Conservation (phyloP, 1,139 yeast genomes). For the Debaryomyces sp. region DNA sequence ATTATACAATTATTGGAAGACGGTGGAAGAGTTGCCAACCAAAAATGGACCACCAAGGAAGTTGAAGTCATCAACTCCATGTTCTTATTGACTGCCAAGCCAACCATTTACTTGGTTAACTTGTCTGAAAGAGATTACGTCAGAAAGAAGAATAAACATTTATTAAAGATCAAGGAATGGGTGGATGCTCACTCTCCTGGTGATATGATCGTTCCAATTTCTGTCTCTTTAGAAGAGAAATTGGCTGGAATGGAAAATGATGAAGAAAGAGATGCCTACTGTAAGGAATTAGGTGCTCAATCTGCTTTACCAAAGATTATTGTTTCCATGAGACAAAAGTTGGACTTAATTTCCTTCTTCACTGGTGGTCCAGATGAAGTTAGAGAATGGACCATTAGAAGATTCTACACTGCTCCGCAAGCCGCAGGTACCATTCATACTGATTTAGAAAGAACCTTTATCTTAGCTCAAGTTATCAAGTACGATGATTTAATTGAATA, state of each 20-base stretch:
- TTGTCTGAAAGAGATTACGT: constrained; percentile 91
- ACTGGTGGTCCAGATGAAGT: constrained; percentile 87
- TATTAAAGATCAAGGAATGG: constrained; percentile 94
- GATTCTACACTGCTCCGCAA: constrained; percentile 82
- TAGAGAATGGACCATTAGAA: constrained; percentile 89
- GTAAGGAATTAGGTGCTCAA: constrained; percentile 79
- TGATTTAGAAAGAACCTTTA: constrained; percentile 53
- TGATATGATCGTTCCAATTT: constrained; percentile 90
- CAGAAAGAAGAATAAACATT: constrained; percentile 97
- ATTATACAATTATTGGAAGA: constrained; percentile 75
- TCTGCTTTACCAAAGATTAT: constrained; percentile 91
- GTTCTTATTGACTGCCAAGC: constrained; percentile 92
- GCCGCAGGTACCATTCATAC: constrained; percentile 89
- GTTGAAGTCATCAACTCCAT: constrained; percentile 86
- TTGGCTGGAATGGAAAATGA: constrained; percentile 86
- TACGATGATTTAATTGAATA: constrained; percentile 67
- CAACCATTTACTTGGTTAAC: constrained; percentile 92
- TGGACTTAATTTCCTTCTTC: constrained; percentile 81
- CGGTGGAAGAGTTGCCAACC: constrained; percentile 92
- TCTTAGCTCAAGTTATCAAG: constrained; percentile 51
- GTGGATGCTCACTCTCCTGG: constrained; percentile 93
- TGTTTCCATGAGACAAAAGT: constrained; percentile 78
- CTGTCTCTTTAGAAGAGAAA: constrained; percentile 91
- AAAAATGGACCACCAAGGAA: constrained; percentile 86
- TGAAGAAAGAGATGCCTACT: constrained; percentile 91